Conservation (phyloP, 768 basidiomycete genomes). For the Boletus rufocinnamomeus region DNA sequence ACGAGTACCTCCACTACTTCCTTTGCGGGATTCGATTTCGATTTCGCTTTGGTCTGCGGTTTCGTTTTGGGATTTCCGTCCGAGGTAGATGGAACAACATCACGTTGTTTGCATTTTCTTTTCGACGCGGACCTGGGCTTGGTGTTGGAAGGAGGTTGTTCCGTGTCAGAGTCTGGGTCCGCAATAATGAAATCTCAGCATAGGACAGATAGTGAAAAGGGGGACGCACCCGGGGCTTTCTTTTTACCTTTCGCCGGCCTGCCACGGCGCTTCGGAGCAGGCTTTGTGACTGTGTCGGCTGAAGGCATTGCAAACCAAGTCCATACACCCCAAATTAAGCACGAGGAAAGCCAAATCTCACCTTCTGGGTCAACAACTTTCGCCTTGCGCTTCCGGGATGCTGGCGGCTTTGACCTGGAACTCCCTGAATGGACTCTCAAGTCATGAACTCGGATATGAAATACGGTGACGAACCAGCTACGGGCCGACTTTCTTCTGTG, state of each 20-base stretch:
- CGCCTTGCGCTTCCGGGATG: slow-evolving; percentile 13
- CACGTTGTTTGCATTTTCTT: slow-evolving; percentile 8
- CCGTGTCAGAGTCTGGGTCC: slow-evolving; percentile 6
- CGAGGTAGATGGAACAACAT: not conserved
- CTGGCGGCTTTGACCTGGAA: slow-evolving; percentile 11
- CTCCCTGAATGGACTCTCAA: slow-evolving; percentile 13
- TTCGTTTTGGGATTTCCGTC: slow-evolving; percentile 7
- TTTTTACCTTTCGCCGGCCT: slow-evolving; percentile 15
- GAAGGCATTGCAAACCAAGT: not conserved
- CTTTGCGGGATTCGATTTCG: slow-evolving; percentile 11
- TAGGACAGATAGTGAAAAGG: not conserved
- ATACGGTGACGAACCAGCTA: slow-evolving; percentile 17
- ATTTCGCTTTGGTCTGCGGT: slow-evolving; percentile 4
- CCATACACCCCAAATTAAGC: not conserved
- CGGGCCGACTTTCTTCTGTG: not conserved
- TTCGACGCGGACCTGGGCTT: slow-evolving; percentile 13
- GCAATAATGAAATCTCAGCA: not conserved
- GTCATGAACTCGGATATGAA: not conserved
- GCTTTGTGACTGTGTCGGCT: slow-evolving; percentile 2
- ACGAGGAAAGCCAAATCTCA: not conserved
- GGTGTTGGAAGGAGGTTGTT: not conserved
- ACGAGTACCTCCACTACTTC: slow-evolving; percentile 8
- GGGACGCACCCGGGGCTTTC: slow-evolving; percentile 11
- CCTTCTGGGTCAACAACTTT: slow-evolving; percentile 8
- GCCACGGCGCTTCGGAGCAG: slow-evolving; percentile 21